phyloP scores from a whole-genome alignment of 2,329 filamentous ascomycete genomes.

The Colletotrichum sansevieriae region DNA sequence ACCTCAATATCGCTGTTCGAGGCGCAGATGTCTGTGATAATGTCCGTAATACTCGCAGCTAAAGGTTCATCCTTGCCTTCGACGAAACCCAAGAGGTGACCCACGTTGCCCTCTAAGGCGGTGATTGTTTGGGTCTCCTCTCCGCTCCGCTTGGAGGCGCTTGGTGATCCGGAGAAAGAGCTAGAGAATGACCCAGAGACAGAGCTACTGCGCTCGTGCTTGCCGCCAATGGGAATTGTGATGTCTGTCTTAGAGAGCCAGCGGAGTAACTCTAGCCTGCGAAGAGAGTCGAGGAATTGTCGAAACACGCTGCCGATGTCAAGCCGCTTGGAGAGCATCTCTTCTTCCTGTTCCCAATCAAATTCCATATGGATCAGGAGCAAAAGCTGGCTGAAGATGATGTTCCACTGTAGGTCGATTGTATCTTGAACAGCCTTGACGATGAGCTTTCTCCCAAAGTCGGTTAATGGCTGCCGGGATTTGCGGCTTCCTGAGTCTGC shows the following conservation, averaged over 20 bases:
- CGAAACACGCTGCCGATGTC: conserved; percentile 79
- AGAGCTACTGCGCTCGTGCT: conserved; percentile 54
- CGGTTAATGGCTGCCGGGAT: conserved; percentile 70
- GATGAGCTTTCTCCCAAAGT: conserved; percentile 81
- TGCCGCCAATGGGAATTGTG: conserved; percentile 60
- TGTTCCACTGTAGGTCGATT: conserved; percentile 77
- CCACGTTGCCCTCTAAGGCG: conserved; percentile 70
- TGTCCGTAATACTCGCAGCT: conserved; percentile 73
- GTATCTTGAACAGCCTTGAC: conserved; percentile 85
- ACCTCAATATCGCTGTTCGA: conserved; percentile 75
- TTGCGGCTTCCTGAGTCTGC: conserved; percentile 61
- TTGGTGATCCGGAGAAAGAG: conserved; percentile 48
- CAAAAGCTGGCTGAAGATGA: conserved; percentile 85
- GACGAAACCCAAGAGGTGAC: conserved; percentile 73
- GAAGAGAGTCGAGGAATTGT: conserved; percentile 77
- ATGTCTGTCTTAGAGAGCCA: conserved; percentile 76
- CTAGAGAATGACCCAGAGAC: conserved; percentile 45
- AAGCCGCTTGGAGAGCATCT: conserved; percentile 70
- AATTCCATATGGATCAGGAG: conserved; percentile 89
- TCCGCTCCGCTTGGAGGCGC: conserved; percentile 55
- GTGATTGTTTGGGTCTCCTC: conserved; percentile 66
- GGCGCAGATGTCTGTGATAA: conserved; percentile 75
- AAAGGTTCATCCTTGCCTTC: conserved; percentile 65
- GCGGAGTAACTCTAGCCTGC: conserved; percentile 78
- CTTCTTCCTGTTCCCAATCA: conserved; percentile 80